Percentiles rank a stretch among this genome's conserved stretches.
These are phyloP conservation scores for Mycena alexandri DNA, from an alignment of 768 basidiomycete genomes.

Conservation along the genomic window DNA sequence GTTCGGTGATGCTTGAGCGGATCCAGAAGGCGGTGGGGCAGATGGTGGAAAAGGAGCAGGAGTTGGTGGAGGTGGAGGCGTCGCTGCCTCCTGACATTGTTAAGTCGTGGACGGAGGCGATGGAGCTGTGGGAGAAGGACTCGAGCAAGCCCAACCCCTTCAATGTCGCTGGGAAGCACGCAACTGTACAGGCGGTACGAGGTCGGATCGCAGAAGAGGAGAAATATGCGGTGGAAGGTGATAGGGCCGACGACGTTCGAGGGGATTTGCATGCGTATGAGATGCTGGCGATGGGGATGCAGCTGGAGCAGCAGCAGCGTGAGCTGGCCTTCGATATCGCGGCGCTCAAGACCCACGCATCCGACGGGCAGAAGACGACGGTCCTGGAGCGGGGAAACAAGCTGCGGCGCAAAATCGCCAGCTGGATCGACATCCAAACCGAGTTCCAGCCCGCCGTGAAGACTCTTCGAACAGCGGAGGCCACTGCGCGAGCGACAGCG, in stretches of 20 bases:
- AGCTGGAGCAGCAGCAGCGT: no score
- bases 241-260: no score
- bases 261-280: no score
- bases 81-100: not conserved
- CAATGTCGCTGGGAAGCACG: not conserved
- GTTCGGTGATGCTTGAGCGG: not conserved
- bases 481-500: not conserved
- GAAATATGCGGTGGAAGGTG: no score
- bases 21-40: not conserved
- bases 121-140: constrained; percentile 4
- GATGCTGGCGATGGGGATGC: no score
- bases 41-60: not conserved
- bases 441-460: not conserved
- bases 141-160: constrained; percentile 1
- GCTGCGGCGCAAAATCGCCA: constrained; percentile 2
- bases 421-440: not conserved
- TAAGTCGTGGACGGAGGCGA: not conserved
- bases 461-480: not conserved
- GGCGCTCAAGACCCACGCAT: no score
- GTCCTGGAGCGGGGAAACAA: not conserved
- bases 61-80: not conserved
- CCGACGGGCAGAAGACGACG: constrained; percentile 38
- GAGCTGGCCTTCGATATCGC: no score
- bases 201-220: no score
- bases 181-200: no score